phyloP scores from a whole-genome alignment of 1,284 basidiomycete genomes.

The Ceratobasidium sp. region DNA sequence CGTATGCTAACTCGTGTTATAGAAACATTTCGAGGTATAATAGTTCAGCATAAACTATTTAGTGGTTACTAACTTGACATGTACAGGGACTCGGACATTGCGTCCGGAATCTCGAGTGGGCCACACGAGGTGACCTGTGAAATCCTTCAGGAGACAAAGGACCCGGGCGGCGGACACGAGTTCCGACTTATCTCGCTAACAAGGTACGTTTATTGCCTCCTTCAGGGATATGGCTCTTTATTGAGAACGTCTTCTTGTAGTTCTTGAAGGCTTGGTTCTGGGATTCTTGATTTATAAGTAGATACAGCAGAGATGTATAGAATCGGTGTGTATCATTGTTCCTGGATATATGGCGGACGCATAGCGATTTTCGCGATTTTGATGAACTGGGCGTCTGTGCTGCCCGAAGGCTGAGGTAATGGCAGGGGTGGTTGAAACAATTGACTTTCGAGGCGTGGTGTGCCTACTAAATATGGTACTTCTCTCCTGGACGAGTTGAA shows the following conservation, averaged over 20 bases:
- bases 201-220: constrained; percentile 19
- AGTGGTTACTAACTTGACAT: constrained; percentile 9
- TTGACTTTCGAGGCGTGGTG: too few relatives aligned
- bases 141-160: constrained; percentile 55
- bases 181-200: constrained; percentile 56
- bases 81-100: constrained; percentile 57
- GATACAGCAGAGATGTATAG: not conserved
- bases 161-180: constrained; percentile 57
- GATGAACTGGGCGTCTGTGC: not conserved
- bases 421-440: too few relatives aligned
- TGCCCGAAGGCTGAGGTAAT: not conserved
- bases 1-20: constrained; percentile 9
- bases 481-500: too few relatives aligned
- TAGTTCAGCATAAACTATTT: constrained; percentile 40
- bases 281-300: not conserved
- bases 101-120: constrained; percentile 58
- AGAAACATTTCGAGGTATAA: constrained; percentile 17
- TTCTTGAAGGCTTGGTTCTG: constrained; percentile 20
- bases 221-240: not conserved
- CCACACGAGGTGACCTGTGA: constrained; percentile 58
- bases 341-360: not conserved
- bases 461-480: too few relatives aligned
- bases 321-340: not conserved
- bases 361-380: not conserved
- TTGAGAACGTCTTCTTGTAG: not conserved